Evolutionary conservation across 1,139 yeast species (phyloP).

Genomic region (Lipomyces yarrowii): DNA sequence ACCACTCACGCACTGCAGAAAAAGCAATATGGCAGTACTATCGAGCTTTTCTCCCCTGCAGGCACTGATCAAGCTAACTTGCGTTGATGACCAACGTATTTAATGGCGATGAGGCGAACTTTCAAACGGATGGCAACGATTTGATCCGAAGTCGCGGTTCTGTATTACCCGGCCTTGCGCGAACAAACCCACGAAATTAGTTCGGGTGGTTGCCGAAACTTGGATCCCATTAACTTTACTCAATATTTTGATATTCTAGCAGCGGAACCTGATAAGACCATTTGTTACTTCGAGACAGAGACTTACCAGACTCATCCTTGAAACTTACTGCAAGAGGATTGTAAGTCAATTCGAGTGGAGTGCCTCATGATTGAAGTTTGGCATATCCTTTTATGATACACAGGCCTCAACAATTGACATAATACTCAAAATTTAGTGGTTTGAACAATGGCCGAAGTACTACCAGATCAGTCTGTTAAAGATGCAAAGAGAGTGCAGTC

Average conservation of each 20-base stretch:
- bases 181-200: not conserved
- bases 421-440: not conserved
- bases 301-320: not conserved
- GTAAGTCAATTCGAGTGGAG: not conserved
- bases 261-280: not conserved
- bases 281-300: not conserved
- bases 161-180: not conserved
- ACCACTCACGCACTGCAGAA: not conserved
- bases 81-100: not conserved
- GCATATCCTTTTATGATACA: not conserved
- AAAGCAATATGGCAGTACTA: not conserved
- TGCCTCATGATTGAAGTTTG: not conserved
- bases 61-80: not conserved
- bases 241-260: not conserved
- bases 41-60: not conserved
- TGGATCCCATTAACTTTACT: not conserved
- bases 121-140: not conserved
- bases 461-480: not conserved
- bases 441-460: not conserved
- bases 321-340: not conserved
- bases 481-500: constrained; percentile 19
- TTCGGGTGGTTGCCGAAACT: not conserved
- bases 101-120: not conserved
- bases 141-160: no score
- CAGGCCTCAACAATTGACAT: not conserved